Evolutionary conservation across 371 early-diverging fungal genomes (phyloP), one percentile per base, ranked within the genome.

Genomic region (Modicella reniformis): DNA sequence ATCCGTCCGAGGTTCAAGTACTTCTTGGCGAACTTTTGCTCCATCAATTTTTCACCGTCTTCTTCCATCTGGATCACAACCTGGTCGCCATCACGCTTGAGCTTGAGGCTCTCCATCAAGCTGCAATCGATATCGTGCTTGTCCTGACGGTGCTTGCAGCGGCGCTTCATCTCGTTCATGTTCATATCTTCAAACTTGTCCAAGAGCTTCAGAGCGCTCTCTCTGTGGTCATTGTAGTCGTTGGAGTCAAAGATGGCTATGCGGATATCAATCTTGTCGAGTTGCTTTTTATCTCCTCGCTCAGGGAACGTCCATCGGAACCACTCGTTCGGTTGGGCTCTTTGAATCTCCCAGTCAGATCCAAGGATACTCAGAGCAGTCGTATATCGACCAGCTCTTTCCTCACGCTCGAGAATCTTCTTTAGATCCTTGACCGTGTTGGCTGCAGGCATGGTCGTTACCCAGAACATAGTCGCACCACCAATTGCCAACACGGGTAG

Each of bases 231-330:
- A 30, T 67, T 76, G 3, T 67, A 44, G 50, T 71, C 67, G 25
- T 71, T 61, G 2, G 72, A 61, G 55, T 76, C 72, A 61, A 76
- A 65, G 57, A 76, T 65, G 3, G 72, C 52, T 65, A 76, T 61
- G 7, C 77, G 77, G 51, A 76, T 53, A 48, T 67, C 65, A 21
- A 72, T 28, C 55, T 72, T 72, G 65, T 76, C 77, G 19, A 68
- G 59, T 15, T 44, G 55, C 44, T 61, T 40, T 44, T 60, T 51
- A 53, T 40, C 64, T 7, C 62, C 49, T 3, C 34, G 19, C 34
- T 63, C 62, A 29, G 75, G 75, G 65, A 76, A 72, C 7, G 72
- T 61, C 72, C 70, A 75, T 34, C 60, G 72, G 62, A 76, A 76
- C 65, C 62, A 76, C 34, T 76, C 77, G 26, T 76, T 68, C 2